Base-by-base conservation (phyloP, 768 basidiomycete genomes). In the Thelephora aurantiotincta region DNA sequence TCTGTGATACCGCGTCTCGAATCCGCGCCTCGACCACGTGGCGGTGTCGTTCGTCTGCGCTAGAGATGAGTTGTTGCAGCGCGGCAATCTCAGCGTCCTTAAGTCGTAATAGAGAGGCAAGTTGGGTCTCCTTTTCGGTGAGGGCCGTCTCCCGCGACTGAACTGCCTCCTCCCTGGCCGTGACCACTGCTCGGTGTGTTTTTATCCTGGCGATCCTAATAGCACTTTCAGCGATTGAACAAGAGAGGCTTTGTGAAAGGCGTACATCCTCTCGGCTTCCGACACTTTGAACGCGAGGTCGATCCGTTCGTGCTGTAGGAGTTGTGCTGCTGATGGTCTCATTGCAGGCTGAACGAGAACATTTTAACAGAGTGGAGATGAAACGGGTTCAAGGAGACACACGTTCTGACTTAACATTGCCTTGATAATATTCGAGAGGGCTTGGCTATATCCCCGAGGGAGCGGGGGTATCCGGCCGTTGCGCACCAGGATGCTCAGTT, bases 381-480 rank as follows among this genome's bases (percentile, higher is more conserved):
- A 30, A 35, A n/a, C n/a, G n/a, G 33, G 48, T 47, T n/a, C 14
- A 9, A 34, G 35, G 12, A n/a, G 41, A 30, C 38, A 36, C 14
- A 55, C 61, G 56, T 89, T 89, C 12, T 89, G 67, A 60, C 80
- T 87, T 13, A 92, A 62, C 90, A 94, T 92, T 0, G 83, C 73
- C 58, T 83, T 89, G 57, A 93, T 90, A 49, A 84, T 74, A n/a
- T 68, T 68, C 4, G 74, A 70, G 13, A 92, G 64, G 1, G 77
- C 68, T 49, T 79, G 78, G 14, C 84, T 86, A 60, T 93, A 94
- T 6, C 82, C 80, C 53, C 79, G 72, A 0, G 92, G 91, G 42
- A 96, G 64, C 2, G 89, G 89, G 6, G 91, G 92, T 61, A 94
- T 87, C n/a, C 87, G 79, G 12, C 87, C 90, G 52, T 84, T 89